A percentile compares a stretch with the other conserved stretches of the same genome.
Conservation (phyloP, 1,139 yeast species). For the Kodamaea fungicola region DNA sequence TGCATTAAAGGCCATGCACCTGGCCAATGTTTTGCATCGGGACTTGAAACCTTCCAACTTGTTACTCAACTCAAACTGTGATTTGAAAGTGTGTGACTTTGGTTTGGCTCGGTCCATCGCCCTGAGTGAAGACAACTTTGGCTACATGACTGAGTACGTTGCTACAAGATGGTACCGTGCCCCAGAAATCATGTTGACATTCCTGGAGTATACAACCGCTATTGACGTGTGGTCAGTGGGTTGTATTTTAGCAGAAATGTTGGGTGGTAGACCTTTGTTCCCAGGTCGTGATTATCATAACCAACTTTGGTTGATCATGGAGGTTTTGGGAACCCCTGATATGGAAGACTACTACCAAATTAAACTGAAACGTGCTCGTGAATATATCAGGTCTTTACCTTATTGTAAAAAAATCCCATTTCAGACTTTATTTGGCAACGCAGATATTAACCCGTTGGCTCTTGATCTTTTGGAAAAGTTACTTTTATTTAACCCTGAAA, state of each 20-base stretch:
- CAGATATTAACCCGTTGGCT: constrained; percentile 57
- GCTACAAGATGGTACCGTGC: constrained; percentile 98
- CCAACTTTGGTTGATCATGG: constrained; percentile 83
- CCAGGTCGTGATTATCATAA: constrained; percentile 95
- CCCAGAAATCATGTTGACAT: constrained; percentile 94
- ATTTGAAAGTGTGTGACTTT: constrained; percentile 89
- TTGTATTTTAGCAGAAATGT: constrained; percentile 91
- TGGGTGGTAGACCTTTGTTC: constrained; percentile 79
- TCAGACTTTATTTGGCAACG: constrained; percentile 14
- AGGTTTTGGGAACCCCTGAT: constrained; percentile 85
- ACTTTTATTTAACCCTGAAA: constrained; percentile 75
- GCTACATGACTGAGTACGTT: constrained; percentile 91
- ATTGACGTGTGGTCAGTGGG: constrained; percentile 98
- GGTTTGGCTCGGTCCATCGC: constrained; percentile 72
- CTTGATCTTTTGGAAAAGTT: constrained; percentile 73
- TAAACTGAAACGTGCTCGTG: constrained; percentile 80
- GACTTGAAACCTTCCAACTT: constrained; percentile 91
- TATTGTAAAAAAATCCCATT: constrained; percentile 57
- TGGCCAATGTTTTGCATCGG: constrained; percentile 87
- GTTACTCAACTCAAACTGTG: constrained; percentile 86
- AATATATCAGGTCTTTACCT: constrained; percentile 76
- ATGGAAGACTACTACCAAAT: constrained; percentile 78
- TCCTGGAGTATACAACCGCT: constrained; percentile 90
- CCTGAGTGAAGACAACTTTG: constrained; percentile 55
- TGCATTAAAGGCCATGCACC: constrained; percentile 86